phyloP scores from a whole-genome alignment of 2,329 filamentous ascomycete species.

The Botryotinia narcissicola region DNA sequence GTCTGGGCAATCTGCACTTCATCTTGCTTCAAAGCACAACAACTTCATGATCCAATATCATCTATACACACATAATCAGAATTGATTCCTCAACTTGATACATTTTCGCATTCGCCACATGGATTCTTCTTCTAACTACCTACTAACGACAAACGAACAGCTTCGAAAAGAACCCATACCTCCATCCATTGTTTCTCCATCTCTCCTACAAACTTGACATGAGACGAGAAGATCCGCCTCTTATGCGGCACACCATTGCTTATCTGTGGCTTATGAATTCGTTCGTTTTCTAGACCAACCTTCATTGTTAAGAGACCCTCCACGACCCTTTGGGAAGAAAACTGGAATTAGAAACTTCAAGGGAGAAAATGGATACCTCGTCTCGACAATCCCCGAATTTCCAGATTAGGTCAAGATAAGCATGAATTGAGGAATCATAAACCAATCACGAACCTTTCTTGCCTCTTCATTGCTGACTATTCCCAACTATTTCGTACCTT shows the following conservation, averaged over 20 bases:
- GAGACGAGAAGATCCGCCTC: not conserved
- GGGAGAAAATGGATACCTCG: slow-evolving; percentile 3
- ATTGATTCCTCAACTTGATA: not conserved
- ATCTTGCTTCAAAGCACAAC: not conserved
- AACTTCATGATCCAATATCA: not conserved
- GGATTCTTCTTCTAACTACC: not conserved
- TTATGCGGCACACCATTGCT: not conserved
- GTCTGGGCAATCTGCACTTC: slow-evolving; percentile 4
- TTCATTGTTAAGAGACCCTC: slow-evolving; percentile 4
- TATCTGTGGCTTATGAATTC: not conserved
- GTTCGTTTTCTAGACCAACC: slow-evolving; percentile 7
- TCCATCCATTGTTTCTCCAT: not conserved
- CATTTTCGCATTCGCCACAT: not conserved
- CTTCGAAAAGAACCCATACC: not conserved
- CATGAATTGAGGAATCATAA: not conserved
- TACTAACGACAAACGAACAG: not conserved
- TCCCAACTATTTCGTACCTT: not conserved
- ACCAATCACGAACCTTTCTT: not conserved
- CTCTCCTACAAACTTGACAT: not conserved
- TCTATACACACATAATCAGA: not conserved
- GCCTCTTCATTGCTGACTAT: not conserved
- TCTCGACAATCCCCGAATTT: not conserved
- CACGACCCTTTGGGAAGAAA: not conserved
- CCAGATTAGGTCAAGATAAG: slow-evolving; percentile 5
- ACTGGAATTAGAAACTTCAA: not conserved